Conservation (phyloP, 768 basidiomycete genomes). For the Russula sp. region DNA sequence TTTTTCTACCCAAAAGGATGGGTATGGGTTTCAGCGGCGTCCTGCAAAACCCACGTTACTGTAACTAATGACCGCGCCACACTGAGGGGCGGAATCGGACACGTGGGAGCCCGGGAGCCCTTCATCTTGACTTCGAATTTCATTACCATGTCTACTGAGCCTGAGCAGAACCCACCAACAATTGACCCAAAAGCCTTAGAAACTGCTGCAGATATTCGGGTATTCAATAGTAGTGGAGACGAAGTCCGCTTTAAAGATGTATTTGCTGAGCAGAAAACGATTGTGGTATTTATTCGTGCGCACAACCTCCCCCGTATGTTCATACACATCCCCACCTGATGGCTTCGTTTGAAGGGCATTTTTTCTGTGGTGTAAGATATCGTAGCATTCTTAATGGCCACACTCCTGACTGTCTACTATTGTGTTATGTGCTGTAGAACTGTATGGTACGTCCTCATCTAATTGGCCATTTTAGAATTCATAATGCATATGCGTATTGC, state of each 20-base stretch:
- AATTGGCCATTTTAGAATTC: neutral
- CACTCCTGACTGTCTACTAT: neutral
- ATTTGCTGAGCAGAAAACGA: conserved; percentile 13
- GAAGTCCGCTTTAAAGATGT: conserved; percentile 14
- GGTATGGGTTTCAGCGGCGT: too few relatives aligned
- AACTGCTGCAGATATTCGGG: neutral
- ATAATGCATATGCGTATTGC: neutral
- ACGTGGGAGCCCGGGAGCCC: neutral
- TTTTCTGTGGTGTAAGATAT: conserved; percentile 16
- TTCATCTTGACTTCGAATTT: neutral
- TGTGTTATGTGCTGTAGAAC: neutral
- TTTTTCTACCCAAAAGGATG: too few relatives aligned
- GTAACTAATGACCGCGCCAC: too few relatives aligned
- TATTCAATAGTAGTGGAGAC: conserved; percentile 8
- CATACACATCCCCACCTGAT: neutral
- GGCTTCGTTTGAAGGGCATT: conserved; percentile 9
- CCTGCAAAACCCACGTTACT: too few relatives aligned
- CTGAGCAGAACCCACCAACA: neutral
- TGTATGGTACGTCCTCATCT: conserved; percentile 5
- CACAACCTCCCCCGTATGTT: neutral
- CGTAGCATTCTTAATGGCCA: neutral
- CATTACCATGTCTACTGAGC: conserved; percentile 11
- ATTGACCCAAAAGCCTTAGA: conserved; percentile 7
- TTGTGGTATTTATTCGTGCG: conserved; percentile 18
- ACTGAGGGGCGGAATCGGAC: neutral